Percentiles rank a stretch among this genome's conserved stretches.
phyloP scores from a whole-genome alignment of 805 yeast species.

The Pichia paraexigua region DNA sequence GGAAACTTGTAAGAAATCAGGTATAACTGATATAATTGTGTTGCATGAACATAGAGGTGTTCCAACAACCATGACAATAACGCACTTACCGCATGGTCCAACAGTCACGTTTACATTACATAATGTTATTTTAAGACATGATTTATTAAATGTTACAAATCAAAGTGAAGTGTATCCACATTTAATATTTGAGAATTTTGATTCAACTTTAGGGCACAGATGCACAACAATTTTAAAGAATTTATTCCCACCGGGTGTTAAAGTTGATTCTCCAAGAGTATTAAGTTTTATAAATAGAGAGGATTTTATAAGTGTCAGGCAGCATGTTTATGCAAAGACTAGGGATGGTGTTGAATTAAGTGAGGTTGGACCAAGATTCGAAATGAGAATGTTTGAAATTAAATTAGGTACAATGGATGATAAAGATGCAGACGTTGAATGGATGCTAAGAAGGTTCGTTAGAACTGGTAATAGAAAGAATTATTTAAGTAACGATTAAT shows the following conservation, averaged over 20 bases:
- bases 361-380: constrained; percentile 98
- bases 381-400: constrained; percentile 87
- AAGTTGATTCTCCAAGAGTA: constrained; percentile 83
- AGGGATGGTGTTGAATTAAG: constrained; percentile 85
- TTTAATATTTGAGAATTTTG: constrained; percentile 84
- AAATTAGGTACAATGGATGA: constrained; percentile 87
- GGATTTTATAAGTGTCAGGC: constrained; percentile 90
- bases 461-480: constrained; percentile 95
- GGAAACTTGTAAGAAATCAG: constrained; percentile 67
- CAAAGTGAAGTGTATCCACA: constrained; percentile 92
- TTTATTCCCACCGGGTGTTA: constrained; percentile 94
- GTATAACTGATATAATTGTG: constrained; percentile 75
- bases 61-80: constrained; percentile 85
- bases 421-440: constrained; percentile 95
- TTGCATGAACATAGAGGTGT: constrained; percentile 97
- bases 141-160: constrained; percentile 75
- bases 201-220: constrained; percentile 72
- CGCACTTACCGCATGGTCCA: constrained; percentile 98
- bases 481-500: constrained; percentile 42
- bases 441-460: constrained; percentile 89
- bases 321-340: constrained; percentile 87
- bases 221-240: constrained; percentile 77
- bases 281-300: constrained; percentile 85
- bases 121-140: constrained; percentile 92
- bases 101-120: constrained; percentile 90